Conservation (phyloP, 2,329 filamentous ascomycete genomes). For the Claviceps capensis region DNA sequence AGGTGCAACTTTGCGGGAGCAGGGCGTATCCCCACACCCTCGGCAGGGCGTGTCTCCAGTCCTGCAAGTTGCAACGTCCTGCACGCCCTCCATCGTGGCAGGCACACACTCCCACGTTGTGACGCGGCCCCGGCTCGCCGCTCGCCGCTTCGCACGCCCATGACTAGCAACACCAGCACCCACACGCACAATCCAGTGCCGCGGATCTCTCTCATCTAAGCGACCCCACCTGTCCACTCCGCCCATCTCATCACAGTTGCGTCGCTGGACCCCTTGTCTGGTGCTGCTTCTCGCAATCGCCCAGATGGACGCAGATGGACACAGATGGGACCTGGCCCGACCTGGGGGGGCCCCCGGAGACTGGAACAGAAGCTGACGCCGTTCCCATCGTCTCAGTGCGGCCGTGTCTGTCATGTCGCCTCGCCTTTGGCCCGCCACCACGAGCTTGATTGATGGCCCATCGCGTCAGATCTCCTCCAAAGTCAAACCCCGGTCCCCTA, state of each 20-base stretch:
- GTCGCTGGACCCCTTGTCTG: constrained; percentile 5
- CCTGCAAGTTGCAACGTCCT: neutral
- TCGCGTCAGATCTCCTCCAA: constrained; percentile 21
- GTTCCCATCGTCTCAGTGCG: neutral
- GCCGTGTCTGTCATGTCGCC: neutral
- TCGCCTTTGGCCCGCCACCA: constrained; percentile 19
- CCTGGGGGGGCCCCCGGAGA: neutral
- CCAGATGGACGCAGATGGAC: neutral
- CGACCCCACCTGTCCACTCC: constrained; percentile 8
- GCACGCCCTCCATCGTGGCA: constrained; percentile 1
- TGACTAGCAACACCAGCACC: constrained; percentile 13
- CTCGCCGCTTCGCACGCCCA: constrained; percentile 2
- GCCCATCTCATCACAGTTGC: constrained; percentile 7
- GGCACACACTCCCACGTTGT: constrained; percentile 11
- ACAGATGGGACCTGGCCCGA: neutral
- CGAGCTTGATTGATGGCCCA: constrained; percentile 14
- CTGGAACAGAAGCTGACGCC: neutral
- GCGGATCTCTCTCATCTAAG: constrained; percentile 15
- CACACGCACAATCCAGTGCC: constrained; percentile 20
- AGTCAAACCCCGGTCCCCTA: constrained; percentile 7
- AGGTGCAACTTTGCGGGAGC: neutral
- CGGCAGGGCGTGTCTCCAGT: too few relatives aligned
- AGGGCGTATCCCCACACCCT: neutral
- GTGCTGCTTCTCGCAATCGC: neutral
- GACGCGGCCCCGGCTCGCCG: constrained; percentile 8